Percentiles rank a stretch among this genome's conserved stretches.
Conservation (phyloP, 768 basidiomycete genomes). For the Russula ochroleuca region DNA sequence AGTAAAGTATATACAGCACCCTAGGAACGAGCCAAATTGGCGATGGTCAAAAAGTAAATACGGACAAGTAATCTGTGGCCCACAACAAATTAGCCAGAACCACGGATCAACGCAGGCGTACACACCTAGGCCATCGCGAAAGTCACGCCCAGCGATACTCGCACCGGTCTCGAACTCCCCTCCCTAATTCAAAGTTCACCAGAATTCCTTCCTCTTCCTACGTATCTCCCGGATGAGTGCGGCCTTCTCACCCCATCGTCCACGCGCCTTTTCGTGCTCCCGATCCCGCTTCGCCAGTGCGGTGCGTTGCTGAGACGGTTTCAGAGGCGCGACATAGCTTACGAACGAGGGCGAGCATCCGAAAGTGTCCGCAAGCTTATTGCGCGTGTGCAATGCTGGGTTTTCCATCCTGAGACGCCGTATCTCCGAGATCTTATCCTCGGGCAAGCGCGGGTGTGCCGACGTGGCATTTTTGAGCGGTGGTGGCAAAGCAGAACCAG, state of each 20-base stretch:
- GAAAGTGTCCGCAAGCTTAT: constrained; percentile 71
- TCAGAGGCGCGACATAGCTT: constrained; percentile 57
- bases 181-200: constrained; percentile 45
- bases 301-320: constrained; percentile 45
- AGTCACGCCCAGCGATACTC: constrained; percentile 5
- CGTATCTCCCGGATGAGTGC: constrained; percentile 56
- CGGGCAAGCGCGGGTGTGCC: constrained; percentile 43
- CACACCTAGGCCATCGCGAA: constrained; percentile 1
- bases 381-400: constrained; percentile 56
- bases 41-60: no score
- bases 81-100: neutral
- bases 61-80: neutral
- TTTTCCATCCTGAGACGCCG: constrained; percentile 52
- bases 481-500: constrained; percentile 31
- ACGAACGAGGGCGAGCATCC: constrained; percentile 67
- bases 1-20: neutral
- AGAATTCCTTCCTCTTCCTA: constrained; percentile 63
- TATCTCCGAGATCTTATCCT: constrained; percentile 53
- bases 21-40: neutral
- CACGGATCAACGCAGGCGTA: neutral
- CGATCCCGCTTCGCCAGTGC: constrained; percentile 43
- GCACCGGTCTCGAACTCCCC: neutral
- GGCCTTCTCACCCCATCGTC: constrained; percentile 70
- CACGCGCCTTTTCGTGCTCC: constrained; percentile 45
- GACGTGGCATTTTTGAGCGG: constrained; percentile 25